Evolutionary conservation across 2,329 filamentous ascomycete genomes (phyloP).

Genomic region (Incumbomyces delicatus): DNA sequence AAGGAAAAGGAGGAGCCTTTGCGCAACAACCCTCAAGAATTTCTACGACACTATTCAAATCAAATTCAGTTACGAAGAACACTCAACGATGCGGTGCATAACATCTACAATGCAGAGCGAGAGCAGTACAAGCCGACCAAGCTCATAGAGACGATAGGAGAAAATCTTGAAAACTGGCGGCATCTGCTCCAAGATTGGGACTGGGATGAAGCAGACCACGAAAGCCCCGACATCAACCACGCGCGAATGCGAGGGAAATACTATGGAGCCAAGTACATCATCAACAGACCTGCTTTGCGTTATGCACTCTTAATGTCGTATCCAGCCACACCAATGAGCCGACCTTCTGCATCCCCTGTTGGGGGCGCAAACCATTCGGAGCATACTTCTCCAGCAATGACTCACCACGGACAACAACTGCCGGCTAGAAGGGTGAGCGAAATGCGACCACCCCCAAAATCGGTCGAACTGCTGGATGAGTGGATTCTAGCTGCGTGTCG

Average conservation of each 20-base stretch:
- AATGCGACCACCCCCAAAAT: conserved; percentile 26
- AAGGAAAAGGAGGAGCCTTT: neutral
- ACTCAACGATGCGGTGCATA: conserved; percentile 24
- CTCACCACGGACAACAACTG: conserved; percentile 23
- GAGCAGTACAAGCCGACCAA: conserved; percentile 40
- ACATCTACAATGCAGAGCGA: conserved; percentile 23
- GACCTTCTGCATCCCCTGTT: conserved; percentile 25
- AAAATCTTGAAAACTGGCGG: conserved; percentile 46
- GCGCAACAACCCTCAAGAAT: conserved; percentile 2
- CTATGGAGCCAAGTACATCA: conserved; percentile 84
- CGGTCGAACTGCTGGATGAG: conserved; percentile 16
- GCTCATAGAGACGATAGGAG: conserved; percentile 32
- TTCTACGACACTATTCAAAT: conserved; percentile 44
- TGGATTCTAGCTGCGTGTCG: conserved; percentile 20
- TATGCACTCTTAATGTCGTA: conserved; percentile 42
- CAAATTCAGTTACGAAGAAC: conserved; percentile 48
- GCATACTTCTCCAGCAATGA: conserved; percentile 28
- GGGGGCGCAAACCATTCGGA: conserved; percentile 24
- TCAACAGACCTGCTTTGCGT: conserved; percentile 67
- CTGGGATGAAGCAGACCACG: conserved; percentile 59
- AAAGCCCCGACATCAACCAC: conserved; percentile 64
- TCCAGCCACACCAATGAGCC: conserved; percentile 8
- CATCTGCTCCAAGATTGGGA: conserved; percentile 39
- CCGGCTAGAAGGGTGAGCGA: conserved; percentile 24
- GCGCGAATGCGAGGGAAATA: conserved; percentile 87